Evolutionary conservation across 805 yeast species (phyloP).

Genomic region (Saccharomycopsis malanga): DNA sequence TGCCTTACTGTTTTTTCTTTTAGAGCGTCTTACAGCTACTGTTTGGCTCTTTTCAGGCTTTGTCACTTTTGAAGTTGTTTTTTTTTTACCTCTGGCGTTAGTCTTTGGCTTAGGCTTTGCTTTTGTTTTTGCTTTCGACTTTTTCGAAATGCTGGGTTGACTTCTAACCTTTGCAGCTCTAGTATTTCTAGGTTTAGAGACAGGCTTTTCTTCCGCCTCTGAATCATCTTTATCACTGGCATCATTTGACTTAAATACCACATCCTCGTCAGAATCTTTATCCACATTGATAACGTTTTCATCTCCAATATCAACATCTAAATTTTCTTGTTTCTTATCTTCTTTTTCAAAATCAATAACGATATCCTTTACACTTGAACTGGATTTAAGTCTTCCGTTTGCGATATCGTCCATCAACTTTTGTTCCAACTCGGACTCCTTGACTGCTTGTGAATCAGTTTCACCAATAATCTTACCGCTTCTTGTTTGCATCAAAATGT

Average conservation of each 20-base stretch:
- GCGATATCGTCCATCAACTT: conserved; percentile 25
- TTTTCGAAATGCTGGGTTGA: not conserved
- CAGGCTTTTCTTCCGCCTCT: not conserved
- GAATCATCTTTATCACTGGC: not conserved
- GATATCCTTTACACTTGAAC: conserved; percentile 6
- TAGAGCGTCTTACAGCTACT: too few species aligned
- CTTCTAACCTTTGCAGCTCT: not conserved
- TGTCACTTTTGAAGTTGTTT: not conserved
- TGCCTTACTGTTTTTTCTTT: too few species aligned
- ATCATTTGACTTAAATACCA: not conserved
- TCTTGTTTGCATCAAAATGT: conserved; percentile 17
- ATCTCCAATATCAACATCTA: too few species aligned
- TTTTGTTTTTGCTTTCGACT: not conserved
- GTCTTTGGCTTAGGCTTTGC: not conserved
- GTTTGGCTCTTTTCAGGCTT: not conserved
- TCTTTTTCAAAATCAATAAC: conserved; percentile 6
- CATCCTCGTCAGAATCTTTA: too few species aligned
- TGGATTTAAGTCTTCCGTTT: conserved; percentile 9
- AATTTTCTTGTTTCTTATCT: not conserved
- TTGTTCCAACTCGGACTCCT: conserved; percentile 25
- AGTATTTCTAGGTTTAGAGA: not conserved
- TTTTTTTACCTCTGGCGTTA: not conserved
- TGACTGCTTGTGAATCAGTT: conserved; percentile 6
- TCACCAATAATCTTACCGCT: conserved; percentile 18
- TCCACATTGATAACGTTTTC: too few species aligned